Evolutionary conservation across 176 grass and related monocot genomes (phyloP), one percentile per base, ranked within the genome.

Genomic region (Carex parvula): DNA sequence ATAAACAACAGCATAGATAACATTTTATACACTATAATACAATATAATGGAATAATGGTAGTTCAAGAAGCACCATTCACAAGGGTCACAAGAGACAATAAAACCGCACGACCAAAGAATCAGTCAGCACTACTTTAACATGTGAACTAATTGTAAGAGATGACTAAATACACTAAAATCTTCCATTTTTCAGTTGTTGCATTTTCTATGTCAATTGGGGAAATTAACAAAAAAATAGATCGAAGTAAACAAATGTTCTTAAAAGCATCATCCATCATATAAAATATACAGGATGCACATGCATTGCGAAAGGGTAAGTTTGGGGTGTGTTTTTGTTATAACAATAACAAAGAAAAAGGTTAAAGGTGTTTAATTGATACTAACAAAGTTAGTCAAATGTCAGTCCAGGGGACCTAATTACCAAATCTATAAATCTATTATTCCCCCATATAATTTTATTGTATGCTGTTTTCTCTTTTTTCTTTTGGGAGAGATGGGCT

Each of bases 1-100:
- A 57, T 8, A 37, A 32, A 7, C 70, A 74, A 64, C 57, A 81
- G 52, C 8, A 81, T 87, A 20, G n/a, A 67, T 82, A 86, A 80
- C 20, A 62, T 59, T 58, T 42, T 65, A 21, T 83, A 83, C 37
- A 32, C 79, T 9, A 76, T 26, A 35, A 13, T 60, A 73, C 52
- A 74, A 83, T 33, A 32, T 26, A 60, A 52, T 74, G 42, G 11
- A 50, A 42, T 26, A 60, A 52, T 74, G 42, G 11, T 46, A 52
- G 20, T 24, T 52, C 20, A 14, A 74, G n/a, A n/a, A 72, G 39
- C n/a, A 22, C 69, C 39, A 74, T 15, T 26, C 11, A 12, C 12
- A 5, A 74, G 69, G 8, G 26, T 24, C 11, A 11, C 11, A 4
- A 73, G 70, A n/a, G 29, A 21, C 15, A 24, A 66, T 66, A 32